phyloP scores from a whole-genome alignment of 306 rosid species.

The Gastrolobium bilobum region DNA sequence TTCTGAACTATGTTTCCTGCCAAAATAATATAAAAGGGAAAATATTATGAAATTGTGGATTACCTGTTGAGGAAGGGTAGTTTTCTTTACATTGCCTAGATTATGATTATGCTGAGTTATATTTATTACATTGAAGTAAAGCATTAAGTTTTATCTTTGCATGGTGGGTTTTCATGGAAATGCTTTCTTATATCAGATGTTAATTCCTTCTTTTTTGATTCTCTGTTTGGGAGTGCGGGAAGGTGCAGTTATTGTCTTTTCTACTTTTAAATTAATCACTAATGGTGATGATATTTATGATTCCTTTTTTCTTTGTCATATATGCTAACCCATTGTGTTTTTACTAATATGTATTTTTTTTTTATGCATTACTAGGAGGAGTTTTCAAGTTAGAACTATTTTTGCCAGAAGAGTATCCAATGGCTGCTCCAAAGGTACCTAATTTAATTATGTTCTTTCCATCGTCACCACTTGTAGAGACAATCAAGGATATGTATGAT shows the following conservation, averaged over 20 bases:
- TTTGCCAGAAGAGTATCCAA: constrained; percentile 96
- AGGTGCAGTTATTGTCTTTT: neutral
- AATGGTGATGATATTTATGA: neutral
- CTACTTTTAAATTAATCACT: neutral
- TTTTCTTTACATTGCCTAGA: constrained; percentile 18
- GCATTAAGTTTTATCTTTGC: neutral
- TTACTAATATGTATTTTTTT: constrained; percentile 36
- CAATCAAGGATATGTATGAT: too few species aligned
- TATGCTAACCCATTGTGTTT: neutral
- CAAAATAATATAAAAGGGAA: neutral
- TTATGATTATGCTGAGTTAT: neutral
- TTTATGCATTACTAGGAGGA: constrained; percentile 68
- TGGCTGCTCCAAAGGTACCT: constrained; percentile 98
- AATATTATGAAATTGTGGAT: neutral
- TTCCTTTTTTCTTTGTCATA: neutral
- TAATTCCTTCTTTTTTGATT: constrained; percentile 19
- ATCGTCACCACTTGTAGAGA: neutral
- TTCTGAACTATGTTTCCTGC: neutral
- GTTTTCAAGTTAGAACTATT: constrained; percentile 94
- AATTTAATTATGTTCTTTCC: constrained; percentile 35
- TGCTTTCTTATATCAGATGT: constrained; percentile 23
- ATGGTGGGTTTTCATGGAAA: neutral
- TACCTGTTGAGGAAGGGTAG: constrained; percentile 10
- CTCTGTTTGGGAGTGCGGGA: constrained; percentile 3
- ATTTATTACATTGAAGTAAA: neutral